A percentile compares a stretch with the other conserved stretches of the same genome.
Conservation (phyloP, 2,329 filamentous ascomycete genomes). For the Colletotrichum zoysiae region DNA sequence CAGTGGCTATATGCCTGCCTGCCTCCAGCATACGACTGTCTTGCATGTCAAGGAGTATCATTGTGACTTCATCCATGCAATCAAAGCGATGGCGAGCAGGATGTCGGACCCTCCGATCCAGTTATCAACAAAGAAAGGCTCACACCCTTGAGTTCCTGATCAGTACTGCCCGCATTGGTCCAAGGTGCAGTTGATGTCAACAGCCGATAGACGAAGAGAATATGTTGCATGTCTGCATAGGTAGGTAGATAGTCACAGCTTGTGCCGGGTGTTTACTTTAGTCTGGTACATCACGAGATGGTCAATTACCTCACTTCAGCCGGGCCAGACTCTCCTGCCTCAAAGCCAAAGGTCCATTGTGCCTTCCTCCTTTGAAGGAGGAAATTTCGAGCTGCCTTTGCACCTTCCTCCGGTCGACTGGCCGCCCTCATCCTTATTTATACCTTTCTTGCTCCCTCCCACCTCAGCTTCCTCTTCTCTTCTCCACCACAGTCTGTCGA, state of each 20-base stretch:
- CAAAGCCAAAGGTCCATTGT: neutral
- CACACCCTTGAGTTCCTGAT: too few relatives aligned
- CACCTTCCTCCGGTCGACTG: neutral
- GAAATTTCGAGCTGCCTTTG: too few relatives aligned
- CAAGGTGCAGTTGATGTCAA: neutral
- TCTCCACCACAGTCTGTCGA: constrained; percentile 4
- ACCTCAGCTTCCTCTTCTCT: neutral
- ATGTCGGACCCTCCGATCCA: neutral
- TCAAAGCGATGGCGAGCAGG: neutral
- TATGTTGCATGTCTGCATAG: neutral
- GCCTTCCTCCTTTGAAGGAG: neutral
- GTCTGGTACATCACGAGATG: neutral
- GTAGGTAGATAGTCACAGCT: neutral
- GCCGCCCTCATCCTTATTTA: neutral
- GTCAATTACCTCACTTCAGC: neutral
- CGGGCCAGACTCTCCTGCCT: neutral
- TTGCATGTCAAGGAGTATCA: neutral
- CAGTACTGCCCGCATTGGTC: neutral
- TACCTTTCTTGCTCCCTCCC: neutral
- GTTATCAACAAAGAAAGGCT: neutral
- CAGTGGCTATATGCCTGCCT: neutral
- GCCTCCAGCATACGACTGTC: neutral
- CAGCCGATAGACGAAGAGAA: neutral
- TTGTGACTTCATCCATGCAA: neutral
- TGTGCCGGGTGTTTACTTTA: neutral